Percentiles rank a stretch among this genome's conserved stretches.
Conservation (phyloP, 176 grass and related monocot species). For the Carex littledalei region DNA sequence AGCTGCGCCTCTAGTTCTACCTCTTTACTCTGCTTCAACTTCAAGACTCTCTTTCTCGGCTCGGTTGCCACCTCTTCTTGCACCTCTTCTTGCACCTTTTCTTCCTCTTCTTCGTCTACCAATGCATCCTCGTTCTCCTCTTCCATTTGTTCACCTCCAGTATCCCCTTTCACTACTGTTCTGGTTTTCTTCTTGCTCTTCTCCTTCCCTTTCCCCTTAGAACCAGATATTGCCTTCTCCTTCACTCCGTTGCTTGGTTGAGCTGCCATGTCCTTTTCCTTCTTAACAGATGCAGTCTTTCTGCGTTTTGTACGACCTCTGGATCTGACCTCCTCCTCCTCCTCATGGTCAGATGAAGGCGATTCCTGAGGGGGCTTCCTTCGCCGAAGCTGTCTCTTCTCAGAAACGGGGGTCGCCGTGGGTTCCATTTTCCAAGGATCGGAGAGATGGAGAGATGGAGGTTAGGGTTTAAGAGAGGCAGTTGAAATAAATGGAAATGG, state of each 20-base stretch:
- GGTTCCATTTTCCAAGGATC: background rate
- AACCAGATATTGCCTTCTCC: background rate
- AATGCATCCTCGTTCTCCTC: background rate
- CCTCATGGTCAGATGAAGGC: background rate
- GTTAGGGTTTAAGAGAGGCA: background rate
- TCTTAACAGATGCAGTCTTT: background rate
- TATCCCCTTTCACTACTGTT: conserved; percentile 23
- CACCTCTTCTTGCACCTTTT: background rate
- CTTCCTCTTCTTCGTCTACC: background rate
- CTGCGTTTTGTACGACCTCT: background rate
- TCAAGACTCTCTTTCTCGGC: conserved; percentile 20
- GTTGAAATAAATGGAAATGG: too few species aligned
- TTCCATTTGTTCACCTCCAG: background rate
- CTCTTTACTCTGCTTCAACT: conserved; percentile 9
- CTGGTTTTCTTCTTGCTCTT: conserved; percentile 27
- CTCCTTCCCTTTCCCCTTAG: conserved; percentile 12
- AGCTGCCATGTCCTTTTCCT: background rate
- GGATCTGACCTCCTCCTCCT: background rate
- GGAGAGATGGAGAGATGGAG: too few species aligned
- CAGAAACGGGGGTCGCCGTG: background rate
- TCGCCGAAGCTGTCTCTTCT: background rate
- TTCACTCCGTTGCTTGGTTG: background rate
- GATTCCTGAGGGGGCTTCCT: background rate
- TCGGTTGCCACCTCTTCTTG: background rate
- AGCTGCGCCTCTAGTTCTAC: conserved; percentile 26